Conservation (phyloP, 306 rosid species). For the Vachellia pachyceras region DNA sequence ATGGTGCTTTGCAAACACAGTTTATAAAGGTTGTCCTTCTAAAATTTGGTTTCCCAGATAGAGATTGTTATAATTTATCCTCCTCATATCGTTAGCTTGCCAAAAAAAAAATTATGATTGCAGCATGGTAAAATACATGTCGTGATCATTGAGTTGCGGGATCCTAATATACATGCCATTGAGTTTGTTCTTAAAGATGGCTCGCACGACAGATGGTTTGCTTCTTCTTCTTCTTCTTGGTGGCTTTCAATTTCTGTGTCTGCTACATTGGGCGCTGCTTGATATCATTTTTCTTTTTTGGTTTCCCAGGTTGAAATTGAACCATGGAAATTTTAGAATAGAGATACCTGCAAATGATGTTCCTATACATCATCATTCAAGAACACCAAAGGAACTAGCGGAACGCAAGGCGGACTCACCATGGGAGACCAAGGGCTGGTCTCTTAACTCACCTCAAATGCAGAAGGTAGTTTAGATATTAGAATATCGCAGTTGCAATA, state of each 20-base stretch:
- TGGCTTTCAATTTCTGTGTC: not conserved
- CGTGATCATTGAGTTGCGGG: conserved; percentile 45
- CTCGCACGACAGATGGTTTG: conserved; percentile 41
- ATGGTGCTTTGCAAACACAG: conserved; percentile 46
- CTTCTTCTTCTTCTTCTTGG: not conserved
- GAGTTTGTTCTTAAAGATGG: conserved; percentile 53
- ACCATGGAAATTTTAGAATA: conserved; percentile 46
- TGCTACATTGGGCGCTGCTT: not conserved
- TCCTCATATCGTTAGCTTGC: not conserved
- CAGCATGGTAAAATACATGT: conserved; percentile 44
- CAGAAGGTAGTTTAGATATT: conserved; percentile 44
- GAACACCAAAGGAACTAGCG: conserved; percentile 34
- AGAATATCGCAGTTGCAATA: no score
- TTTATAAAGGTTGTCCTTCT: conserved; percentile 39
- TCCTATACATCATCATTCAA: conserved; percentile 14
- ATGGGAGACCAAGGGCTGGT: conserved; percentile 44
- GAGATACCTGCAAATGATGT: conserved; percentile 43
- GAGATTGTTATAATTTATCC: conserved; percentile 3
- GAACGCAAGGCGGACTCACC: conserved; percentile 28
- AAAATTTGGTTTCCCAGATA: not conserved
- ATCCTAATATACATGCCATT: conserved; percentile 43
- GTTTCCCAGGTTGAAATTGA: conserved; percentile 41
- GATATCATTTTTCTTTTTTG: not conserved
- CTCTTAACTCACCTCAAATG: conserved; percentile 37
- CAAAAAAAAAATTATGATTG: not conserved